phyloP scores from a whole-genome alignment of 208 protist genomes.

The Crithidia bombi region DNA sequence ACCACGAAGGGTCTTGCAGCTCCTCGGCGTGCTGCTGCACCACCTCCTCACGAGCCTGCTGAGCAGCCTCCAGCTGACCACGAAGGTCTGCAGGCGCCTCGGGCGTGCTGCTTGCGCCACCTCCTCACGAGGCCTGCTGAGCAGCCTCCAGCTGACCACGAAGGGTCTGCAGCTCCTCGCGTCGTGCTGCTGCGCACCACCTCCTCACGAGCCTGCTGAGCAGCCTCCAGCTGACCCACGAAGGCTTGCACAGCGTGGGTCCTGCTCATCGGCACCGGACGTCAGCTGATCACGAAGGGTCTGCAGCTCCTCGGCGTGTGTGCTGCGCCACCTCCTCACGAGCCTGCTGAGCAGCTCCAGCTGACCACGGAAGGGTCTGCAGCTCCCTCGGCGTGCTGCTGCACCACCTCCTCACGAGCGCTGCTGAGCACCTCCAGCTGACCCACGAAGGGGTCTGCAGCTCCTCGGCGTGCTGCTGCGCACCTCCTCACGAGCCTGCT shows the following conservation, averaged over 20 bases:
- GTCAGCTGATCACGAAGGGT: constrained; percentile 24
- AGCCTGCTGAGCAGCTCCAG: too few species aligned
- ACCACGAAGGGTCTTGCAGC: too few species aligned
- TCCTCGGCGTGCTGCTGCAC: not conserved
- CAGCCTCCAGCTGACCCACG: too few species aligned
- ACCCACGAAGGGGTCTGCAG: too few species aligned
- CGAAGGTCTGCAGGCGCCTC: too few species aligned
- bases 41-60: not conserved
- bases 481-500: not conserved
- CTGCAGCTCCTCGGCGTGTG: too few species aligned
- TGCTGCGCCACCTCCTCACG: too few species aligned
- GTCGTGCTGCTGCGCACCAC: constrained; percentile 7
- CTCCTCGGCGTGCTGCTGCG: not conserved
- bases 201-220: not conserved
- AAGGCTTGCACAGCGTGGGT: too few species aligned
- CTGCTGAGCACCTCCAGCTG: too few species aligned
- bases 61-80: too few species aligned
- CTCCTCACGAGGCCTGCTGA: not conserved
- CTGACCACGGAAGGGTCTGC: too few species aligned
- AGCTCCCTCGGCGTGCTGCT: too few species aligned
- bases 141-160: constrained; percentile 2
- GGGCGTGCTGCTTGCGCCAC: not conserved
- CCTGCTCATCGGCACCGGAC: constrained; percentile 13
- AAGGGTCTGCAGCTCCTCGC: constrained; percentile 7
- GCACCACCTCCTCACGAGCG: not conserved